These are phyloP conservation scores for Eucalyptus regnans DNA, from an alignment of 345 rosid species.

Conservation along the genomic window DNA sequence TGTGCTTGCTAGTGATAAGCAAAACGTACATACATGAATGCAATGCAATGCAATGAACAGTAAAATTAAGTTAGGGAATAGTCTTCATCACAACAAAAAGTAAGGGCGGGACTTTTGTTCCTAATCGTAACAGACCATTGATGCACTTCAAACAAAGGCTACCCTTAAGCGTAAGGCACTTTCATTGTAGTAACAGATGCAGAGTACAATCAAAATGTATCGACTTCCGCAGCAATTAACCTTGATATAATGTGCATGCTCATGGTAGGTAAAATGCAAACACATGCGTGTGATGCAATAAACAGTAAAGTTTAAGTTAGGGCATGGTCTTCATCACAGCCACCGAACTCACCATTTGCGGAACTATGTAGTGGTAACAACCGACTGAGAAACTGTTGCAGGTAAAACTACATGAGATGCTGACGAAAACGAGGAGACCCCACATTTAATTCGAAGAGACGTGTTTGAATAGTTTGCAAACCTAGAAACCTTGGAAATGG, in stretches of 20 bases:
- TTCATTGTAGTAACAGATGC: background rate
- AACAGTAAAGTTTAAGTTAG: background rate
- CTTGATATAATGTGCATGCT: background rate
- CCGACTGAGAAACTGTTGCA: background rate
- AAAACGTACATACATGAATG: background rate
- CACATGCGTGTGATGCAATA: background rate
- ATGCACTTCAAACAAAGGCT: background rate
- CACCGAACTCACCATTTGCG: background rate
- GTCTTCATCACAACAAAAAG: background rate
- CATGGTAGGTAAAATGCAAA: background rate
- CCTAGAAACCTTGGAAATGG: background rate
- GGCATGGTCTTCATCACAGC: background rate
- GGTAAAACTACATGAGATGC: background rate
- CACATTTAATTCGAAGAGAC: background rate
- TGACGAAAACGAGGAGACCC: background rate
- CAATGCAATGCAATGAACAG: background rate
- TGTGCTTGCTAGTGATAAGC: background rate
- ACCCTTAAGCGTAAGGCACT: background rate
- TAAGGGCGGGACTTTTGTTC: background rate
- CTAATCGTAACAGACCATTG: background rate
- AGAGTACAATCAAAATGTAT: background rate
- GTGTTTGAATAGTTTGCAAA: background rate
- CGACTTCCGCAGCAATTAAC: no score
- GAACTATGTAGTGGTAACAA: background rate
- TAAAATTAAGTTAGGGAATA: background rate